These are phyloP conservation scores for Arthromyces matolae DNA, from an alignment of 768 basidiomycete genomes.

Conservation along the genomic window DNA sequence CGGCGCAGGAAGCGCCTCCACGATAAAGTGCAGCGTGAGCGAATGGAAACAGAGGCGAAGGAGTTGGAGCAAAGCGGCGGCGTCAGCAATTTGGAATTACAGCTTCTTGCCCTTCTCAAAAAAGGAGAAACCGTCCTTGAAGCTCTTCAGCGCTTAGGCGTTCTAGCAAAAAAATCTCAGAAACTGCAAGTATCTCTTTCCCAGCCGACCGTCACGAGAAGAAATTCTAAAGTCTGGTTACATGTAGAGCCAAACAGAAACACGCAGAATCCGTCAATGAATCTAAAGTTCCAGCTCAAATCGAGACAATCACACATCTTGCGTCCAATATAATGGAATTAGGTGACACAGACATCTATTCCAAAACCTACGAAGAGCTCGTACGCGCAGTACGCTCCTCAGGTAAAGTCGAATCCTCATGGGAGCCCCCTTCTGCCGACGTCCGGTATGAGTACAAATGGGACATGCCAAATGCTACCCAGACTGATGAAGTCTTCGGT, in stretches of 20 bases:
- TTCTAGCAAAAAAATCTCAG: constrained; percentile 53
- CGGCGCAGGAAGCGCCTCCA: constrained; percentile 69
- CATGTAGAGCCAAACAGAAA: constrained; percentile 27
- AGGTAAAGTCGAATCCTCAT: constrained; percentile 61
- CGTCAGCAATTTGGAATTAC: constrained; percentile 55
- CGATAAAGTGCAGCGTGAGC: constrained; percentile 68
- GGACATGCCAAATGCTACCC: constrained; percentile 50
- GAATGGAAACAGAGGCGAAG: constrained; percentile 66
- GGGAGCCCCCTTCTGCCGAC: constrained; percentile 77
- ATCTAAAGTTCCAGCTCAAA: constrained; percentile 42
- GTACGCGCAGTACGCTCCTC: constrained; percentile 72
- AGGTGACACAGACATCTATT: constrained; percentile 84
- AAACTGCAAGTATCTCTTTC: constrained; percentile 29
- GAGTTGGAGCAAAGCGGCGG: constrained; percentile 70
- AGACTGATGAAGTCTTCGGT: constrained; percentile 59
- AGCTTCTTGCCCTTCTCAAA: constrained; percentile 73
- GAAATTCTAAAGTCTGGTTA: constrained; percentile 1
- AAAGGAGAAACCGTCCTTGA: constrained; percentile 90
- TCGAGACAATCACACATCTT: constrained; percentile 79
- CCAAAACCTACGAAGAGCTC: constrained; percentile 80
- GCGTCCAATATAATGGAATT: constrained; percentile 87
- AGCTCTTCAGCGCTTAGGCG: constrained; percentile 82
- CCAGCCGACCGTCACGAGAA: too few relatives aligned
- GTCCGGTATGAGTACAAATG: constrained; percentile 81
- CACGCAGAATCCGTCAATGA: constrained; percentile 53